A percentile compares a stretch with the other conserved stretches of the same genome.
Evolutionary conservation across 768 basidiomycete genomes (phyloP).

Genomic region (Leccinum aurantiacum): DNA sequence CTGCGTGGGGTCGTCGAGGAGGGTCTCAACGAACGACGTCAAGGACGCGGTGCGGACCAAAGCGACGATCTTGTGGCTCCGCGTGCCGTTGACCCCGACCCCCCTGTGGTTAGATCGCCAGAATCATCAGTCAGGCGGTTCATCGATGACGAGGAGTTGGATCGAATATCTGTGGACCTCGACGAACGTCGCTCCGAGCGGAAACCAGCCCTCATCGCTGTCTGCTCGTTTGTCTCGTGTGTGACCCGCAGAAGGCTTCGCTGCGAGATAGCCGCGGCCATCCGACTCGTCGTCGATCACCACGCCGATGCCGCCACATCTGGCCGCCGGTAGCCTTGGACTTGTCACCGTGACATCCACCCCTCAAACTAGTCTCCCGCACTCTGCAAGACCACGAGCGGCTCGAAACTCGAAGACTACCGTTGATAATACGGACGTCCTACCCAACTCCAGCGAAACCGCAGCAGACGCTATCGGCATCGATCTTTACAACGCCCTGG

Average conservation of each 20-base stretch:
- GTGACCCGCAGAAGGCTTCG: no score
- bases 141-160: slow-evolving; percentile 57
- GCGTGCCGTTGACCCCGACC: not conserved
- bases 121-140: slow-evolving; percentile 34
- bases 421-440: slow-evolving; percentile 56
- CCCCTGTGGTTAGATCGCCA: slow-evolving; percentile 6
- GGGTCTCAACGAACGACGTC: slow-evolving; percentile 72
- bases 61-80: slow-evolving; percentile 1
- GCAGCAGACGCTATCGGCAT: slow-evolving; percentile 61
- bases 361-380: no score
- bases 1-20: slow-evolving; percentile 86
- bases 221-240: no score
- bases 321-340: no score
- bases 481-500: slow-evolving; percentile 60
- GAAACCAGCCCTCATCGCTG: no score
- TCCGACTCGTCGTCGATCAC: no score
- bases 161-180: slow-evolving; percentile 63
- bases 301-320: no score
- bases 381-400: no score
- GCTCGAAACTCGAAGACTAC: slow-evolving; percentile 32
- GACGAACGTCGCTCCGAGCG: slow-evolving; percentile 63
- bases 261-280: no score
- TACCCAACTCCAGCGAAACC: slow-evolving; percentile 74
- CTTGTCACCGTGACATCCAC: no score
- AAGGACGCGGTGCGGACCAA: slow-evolving; percentile 44